phyloP scores from a whole-genome alignment of 139 green algal species.

The Picochlorum sp. region DNA sequence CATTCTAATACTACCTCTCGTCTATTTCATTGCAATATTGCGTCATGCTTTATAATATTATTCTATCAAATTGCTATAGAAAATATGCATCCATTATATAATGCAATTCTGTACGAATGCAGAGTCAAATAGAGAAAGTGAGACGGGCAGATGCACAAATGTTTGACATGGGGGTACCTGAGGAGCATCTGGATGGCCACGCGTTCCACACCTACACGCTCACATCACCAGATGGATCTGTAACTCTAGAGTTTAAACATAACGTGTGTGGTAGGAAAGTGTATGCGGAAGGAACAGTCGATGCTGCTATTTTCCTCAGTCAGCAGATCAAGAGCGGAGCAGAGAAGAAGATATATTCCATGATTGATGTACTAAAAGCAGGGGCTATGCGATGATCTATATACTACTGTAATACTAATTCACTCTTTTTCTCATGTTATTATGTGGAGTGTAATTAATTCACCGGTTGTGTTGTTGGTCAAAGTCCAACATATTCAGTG shows the following conservation, averaged over 20 bases:
- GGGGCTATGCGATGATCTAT: slow-evolving; percentile 76
- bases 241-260: slow-evolving; percentile 95
- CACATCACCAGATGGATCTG: slow-evolving; percentile 59
- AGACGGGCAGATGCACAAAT: slow-evolving; percentile 52
- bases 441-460: too few relatives aligned
- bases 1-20: too few relatives aligned
- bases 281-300: slow-evolving; percentile 95
- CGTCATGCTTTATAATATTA: background rate
- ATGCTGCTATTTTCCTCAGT: slow-evolving; percentile 82
- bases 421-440: background rate
- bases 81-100: background rate
- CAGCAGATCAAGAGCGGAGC: slow-evolving; percentile 38
- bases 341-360: slow-evolving; percentile 87
- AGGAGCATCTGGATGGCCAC: slow-evolving; percentile 52
- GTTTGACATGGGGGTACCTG: slow-evolving; percentile 57
- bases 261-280: slow-evolving; percentile 87
- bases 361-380: slow-evolving; percentile 91
- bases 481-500: background rate
- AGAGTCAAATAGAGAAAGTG: slow-evolving; percentile 67
- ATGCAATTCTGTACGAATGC: too few relatives aligned
- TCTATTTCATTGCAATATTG: background rate
- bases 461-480: too few relatives aligned
- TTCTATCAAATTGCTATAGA: background rate
- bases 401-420: background rate
- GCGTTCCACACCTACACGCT: slow-evolving; percentile 97